Base-by-base conservation (phyloP, 2,329 filamentous ascomycete genomes). In the Claviceps spartinae region DNA sequence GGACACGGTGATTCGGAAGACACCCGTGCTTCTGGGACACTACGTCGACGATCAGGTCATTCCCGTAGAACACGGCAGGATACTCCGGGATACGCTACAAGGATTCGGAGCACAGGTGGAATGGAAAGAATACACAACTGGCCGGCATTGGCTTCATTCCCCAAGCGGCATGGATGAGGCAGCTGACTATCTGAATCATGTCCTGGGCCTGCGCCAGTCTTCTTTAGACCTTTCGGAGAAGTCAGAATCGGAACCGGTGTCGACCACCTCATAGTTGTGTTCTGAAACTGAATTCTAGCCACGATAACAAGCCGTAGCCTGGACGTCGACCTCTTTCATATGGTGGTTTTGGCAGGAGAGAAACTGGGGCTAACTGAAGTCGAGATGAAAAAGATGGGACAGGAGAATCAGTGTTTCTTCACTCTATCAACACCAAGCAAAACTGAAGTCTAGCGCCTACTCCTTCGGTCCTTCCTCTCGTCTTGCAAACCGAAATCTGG, bases 1-100 rank as follows among this genome's bases (percentile, higher is more conserved):
- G 42, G 56, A 66, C 48, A 57, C 60, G 9, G 60, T 69, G 1
- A n/a, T 74, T n/a, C 56, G 58, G 22, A 63, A 66, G 13, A 75
- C 72, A 48, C 73, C 72, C 0, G 58, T 72, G 6, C 61, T 76
- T 49, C 58, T 76, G 2, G 65, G 72, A 49, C 73, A 76, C 55
- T 74, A 70, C 49, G 54, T 58, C 1, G 68, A 76, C 47, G 73
- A 76, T 54, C 64, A 66, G 1, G 54, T 71, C 6, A 68, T 75
- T 0, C 56, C 64, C 52, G 56, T 74, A 1, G 55, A 61, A 16
- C 61, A 65, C 5, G 73, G 72, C 0, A 57, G 64, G 8, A 51
- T 59, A 5, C 49, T 73, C 49, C 57, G 64, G 13, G 64, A 69
- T 5, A 60, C 60, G 0, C 57, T 76, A 36, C 41, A 49, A 1